phyloP scores from a whole-genome alignment of 2,329 filamentous ascomycete genomes.

The Aspergillus uvarum region DNA sequence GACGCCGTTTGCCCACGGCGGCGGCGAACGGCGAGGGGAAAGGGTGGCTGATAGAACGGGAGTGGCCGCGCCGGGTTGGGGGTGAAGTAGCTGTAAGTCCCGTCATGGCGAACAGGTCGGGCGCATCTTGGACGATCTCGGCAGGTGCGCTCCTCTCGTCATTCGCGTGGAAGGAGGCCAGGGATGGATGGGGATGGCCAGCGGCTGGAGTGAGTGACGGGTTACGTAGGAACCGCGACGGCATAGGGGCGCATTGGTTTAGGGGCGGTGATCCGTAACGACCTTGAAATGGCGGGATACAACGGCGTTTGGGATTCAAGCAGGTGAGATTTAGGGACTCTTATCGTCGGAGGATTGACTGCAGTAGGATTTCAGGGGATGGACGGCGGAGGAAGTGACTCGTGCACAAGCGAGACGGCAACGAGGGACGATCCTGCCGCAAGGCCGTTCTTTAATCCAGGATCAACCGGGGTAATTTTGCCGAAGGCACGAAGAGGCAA shows the following conservation, averaged over 20 bases:
- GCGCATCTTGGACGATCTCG: conserved; percentile 27
- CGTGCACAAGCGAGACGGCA: not conserved
- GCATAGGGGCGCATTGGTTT: conserved; percentile 38
- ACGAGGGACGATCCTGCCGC: not conserved
- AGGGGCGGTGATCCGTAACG: not conserved
- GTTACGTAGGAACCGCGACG: conserved; percentile 35
- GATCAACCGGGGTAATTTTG: not conserved
- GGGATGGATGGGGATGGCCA: conserved; percentile 21
- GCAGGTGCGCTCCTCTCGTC: conserved; percentile 22
- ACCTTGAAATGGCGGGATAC: not conserved
- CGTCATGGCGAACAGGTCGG: conserved; percentile 23
- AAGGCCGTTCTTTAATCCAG: not conserved
- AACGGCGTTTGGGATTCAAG: not conserved
- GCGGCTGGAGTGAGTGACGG: conserved; percentile 28
- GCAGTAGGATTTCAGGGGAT: not conserved
- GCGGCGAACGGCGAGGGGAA: conserved; percentile 69
- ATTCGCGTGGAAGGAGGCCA: conserved; percentile 14
- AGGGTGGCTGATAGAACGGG: conserved; percentile 75
- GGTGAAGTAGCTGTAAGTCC: conserved; percentile 18
- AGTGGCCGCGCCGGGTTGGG: conserved; percentile 45
- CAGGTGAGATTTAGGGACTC: not conserved
- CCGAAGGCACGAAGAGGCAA: not conserved
- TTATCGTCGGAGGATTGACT: not conserved
- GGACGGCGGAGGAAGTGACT: not conserved
- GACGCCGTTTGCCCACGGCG: conserved; percentile 53